These are phyloP conservation scores for Avena eriantha DNA, from an alignment of 176 grass and related monocot species.

Conservation along the genomic window DNA sequence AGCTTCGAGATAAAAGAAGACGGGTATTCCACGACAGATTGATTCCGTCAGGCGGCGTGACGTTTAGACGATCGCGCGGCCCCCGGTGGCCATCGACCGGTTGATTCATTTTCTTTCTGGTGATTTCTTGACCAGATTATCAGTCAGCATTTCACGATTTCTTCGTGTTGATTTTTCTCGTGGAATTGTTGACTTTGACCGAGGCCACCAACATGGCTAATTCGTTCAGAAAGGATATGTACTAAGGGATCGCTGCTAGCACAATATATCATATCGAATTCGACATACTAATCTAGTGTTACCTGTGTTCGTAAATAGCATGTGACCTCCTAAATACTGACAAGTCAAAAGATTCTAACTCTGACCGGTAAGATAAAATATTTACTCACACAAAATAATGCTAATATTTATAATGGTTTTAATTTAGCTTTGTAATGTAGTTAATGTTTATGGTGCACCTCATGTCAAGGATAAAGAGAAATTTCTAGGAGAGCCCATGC, in stretches of 20 bases:
- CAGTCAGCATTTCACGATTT: neutral
- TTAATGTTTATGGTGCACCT: too few species aligned
- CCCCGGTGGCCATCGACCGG: neutral
- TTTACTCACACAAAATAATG: too few species aligned
- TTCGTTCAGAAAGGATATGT: neutral
- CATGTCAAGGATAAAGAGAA: too few species aligned
- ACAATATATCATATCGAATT: neutral
- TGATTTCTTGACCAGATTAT: conserved; percentile 3
- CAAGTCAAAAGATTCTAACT: too few species aligned
- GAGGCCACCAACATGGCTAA: neutral
- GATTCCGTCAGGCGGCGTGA: conserved; percentile 30
- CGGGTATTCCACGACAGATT: conserved; percentile 29
- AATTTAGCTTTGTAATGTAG: too few species aligned
- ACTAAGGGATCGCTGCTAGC: neutral
- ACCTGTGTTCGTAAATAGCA: too few species aligned
- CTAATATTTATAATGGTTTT: too few species aligned
- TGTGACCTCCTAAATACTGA: too few species aligned
- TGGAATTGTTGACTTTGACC: conserved; percentile 33
- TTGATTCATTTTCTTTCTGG: neutral
- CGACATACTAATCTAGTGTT: too few species aligned
- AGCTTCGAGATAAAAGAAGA: conserved; percentile 45
- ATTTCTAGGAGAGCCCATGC: too few species aligned
- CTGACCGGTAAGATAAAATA: too few species aligned
- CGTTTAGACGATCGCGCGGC: neutral
- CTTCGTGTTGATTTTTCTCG: conserved; percentile 3